Conservation (phyloP, 768 basidiomycete species). For the Tulasnella sp. region DNA sequence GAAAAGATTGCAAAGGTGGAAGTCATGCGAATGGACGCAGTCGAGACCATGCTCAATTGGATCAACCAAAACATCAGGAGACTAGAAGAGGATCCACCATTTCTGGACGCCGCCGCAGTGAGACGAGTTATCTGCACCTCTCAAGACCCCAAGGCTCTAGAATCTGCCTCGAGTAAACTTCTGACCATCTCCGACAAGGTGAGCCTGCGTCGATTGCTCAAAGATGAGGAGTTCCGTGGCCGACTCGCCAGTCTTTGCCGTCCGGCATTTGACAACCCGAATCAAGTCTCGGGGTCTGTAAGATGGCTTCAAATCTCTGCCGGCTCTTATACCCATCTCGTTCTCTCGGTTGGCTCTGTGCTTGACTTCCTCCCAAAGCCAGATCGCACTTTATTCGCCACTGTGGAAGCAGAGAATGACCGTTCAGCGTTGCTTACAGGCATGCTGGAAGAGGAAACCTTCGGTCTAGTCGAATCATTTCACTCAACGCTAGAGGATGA, state of each 20-base stretch:
- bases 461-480: neutral
- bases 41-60: neutral
- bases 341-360: neutral
- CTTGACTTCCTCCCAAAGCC: neutral
- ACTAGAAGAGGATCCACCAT: neutral
- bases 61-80: neutral
- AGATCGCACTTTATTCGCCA: neutral
- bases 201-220: neutral
- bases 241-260: neutral
- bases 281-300: neutral
- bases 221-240: neutral
- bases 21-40: neutral
- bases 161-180: neutral
- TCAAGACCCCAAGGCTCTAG: neutral
- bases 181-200: neutral
- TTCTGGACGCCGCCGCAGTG: neutral
- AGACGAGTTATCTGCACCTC: neutral
- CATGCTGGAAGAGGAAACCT: neutral
- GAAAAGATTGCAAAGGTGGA: neutral
- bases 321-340: neutral
- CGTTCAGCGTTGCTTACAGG: neutral
- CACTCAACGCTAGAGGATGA: neutral
- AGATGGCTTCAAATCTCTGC: neutral
- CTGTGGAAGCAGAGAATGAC: neutral
- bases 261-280: neutral